These are phyloP conservation scores for Arachis monticola DNA, from an alignment of 331 rosid species.

Conservation along the genomic window DNA sequence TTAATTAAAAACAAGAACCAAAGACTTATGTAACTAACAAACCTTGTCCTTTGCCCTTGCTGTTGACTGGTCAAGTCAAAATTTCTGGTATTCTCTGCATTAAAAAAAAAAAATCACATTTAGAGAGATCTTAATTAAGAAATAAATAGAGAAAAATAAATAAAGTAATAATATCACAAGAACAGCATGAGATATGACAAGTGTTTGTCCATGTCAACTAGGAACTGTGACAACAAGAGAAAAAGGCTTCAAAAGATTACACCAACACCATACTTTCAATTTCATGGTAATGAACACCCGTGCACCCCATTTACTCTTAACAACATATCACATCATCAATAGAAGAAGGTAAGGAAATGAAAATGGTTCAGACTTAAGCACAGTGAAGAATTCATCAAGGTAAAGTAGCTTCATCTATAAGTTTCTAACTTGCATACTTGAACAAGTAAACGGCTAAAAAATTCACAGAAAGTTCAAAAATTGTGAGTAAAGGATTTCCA, in stretches of 20 bases:
- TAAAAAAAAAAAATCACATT: constrained; percentile 43
- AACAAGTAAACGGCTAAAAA: constrained; percentile 37
- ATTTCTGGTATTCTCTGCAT: constrained; percentile 51
- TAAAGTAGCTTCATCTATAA: constrained; percentile 45
- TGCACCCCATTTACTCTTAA: constrained; percentile 42
- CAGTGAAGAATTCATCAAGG: constrained; percentile 32
- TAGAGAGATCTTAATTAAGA: constrained; percentile 34
- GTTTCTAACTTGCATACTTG: constrained; percentile 35
- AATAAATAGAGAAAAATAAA: constrained; percentile 40
- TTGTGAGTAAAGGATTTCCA: constrained; percentile 61
- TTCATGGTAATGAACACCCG: constrained; percentile 42
- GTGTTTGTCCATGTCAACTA: constrained; percentile 49
- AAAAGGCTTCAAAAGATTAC: constrained; percentile 47
- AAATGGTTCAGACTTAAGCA: constrained; percentile 23
- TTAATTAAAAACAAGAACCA: constrained; percentile 29
- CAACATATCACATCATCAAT: constrained; percentile 30
- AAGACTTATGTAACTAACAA: constrained; percentile 41
- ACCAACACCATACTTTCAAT: constrained; percentile 40
- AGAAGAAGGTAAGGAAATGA: constrained; percentile 34
- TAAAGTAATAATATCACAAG: constrained; percentile 68
- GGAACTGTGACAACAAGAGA: constrained; percentile 44
- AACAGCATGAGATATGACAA: constrained; percentile 66
- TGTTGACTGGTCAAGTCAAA: constrained; percentile 52
- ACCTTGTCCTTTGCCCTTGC: constrained; percentile 58
- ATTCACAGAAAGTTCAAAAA: constrained; percentile 24